These are phyloP conservation scores for Acanthamoeba divionensis DNA, from an alignment of 208 protist genomes.

Conservation along the genomic window DNA sequence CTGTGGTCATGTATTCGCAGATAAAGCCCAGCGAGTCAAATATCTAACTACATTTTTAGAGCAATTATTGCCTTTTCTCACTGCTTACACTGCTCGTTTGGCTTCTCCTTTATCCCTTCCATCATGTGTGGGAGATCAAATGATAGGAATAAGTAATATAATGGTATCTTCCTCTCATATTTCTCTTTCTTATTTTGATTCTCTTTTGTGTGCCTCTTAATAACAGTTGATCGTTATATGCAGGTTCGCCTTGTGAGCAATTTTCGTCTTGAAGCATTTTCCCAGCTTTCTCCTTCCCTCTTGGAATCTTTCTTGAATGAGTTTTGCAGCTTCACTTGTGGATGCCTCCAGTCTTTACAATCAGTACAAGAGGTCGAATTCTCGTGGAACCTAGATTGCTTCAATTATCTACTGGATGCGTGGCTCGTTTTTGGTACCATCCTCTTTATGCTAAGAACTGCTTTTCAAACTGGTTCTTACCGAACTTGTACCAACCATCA, in stretches of 20 bases:
- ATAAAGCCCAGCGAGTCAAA: neutral
- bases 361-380: neutral
- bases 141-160: neutral
- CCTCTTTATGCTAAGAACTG: too few species aligned
- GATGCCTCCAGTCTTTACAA: neutral
- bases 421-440: constrained; percentile 22
- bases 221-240: neutral
- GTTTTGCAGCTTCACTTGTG: neutral
- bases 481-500: too few species aligned
- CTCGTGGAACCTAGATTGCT: constrained; percentile 16
- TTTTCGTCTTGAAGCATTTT: neutral
- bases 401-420: constrained; percentile 2
- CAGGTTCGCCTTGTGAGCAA: neutral
- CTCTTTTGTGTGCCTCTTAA: neutral
- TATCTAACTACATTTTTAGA: neutral
- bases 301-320: neutral
- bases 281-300: neutral
- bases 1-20: neutral
- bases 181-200: neutral
- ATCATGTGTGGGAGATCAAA: neutral
- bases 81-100: neutral
- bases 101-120: neutral
- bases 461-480: too few species aligned
- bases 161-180: neutral
- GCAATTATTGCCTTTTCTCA: neutral